Percentiles rank a stretch among this genome's conserved stretches.
Conservation (phyloP, 768 basidiomycete species). For the Tricholoma sp. region DNA sequence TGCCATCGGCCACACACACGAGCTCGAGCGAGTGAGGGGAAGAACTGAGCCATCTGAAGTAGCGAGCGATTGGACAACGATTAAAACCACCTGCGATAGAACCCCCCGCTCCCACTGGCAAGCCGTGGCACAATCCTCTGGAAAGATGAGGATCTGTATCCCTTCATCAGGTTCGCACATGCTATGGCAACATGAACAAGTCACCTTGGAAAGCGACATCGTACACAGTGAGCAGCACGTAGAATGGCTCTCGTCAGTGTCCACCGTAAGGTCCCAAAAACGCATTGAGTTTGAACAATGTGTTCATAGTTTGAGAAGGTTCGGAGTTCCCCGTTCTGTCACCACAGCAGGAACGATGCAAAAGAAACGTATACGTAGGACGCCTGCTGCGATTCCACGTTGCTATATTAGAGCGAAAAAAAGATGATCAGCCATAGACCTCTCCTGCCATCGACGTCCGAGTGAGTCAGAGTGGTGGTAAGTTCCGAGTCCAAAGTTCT, state of each 20-base stretch:
- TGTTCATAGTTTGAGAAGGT: not conserved
- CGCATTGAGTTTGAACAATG: not conserved
- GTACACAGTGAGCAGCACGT: conserved; percentile 1
- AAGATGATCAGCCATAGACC: too few species aligned
- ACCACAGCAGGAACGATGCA: too few species aligned
- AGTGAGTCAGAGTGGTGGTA: too few species aligned
- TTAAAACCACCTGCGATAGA: not conserved
- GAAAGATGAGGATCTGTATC: conserved; percentile 2
- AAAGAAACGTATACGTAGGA: too few species aligned
- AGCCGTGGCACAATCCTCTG: not conserved
- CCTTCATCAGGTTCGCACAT: not conserved
- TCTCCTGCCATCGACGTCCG: too few species aligned
- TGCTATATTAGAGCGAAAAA: too few species aligned
- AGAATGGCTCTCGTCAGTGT: conserved; percentile 1
- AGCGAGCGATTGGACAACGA: not conserved
- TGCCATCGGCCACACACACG: conserved; percentile 5
- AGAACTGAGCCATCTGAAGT: not conserved
- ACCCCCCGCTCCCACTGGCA: not conserved
- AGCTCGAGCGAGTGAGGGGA: conserved; percentile 6
- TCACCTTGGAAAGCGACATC: conserved; percentile 3
- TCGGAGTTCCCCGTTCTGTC: too few species aligned
- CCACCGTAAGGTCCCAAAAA: not conserved
- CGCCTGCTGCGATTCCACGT: too few species aligned
- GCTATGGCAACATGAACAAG: too few species aligned
- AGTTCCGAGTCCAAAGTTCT: too few species aligned